Base-by-base conservation (phyloP, 2,329 filamentous ascomycete species). In the Ophiobolus disseminans region DNA sequence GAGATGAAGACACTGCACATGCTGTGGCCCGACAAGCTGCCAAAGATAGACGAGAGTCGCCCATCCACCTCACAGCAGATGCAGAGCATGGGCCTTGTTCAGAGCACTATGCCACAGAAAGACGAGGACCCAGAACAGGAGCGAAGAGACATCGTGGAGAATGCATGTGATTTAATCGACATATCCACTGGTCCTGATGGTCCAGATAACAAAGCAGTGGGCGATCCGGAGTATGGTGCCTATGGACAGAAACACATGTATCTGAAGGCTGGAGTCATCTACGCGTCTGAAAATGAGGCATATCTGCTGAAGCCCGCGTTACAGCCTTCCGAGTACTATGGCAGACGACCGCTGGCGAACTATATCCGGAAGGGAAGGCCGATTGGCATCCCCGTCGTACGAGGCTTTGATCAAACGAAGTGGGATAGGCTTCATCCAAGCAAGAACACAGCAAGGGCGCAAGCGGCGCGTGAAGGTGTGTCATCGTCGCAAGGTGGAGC, bases 1-100 rank as follows among this genome's bases (percentile, higher is more conserved):
- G 94, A 99, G 73, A 88, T 94, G 75, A 97, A 97, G 71, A 87
- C 97, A 6, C 84, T 90, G 0, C 86, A 96, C 72, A 85, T 80
- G 26, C 76, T 97, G 7, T 97, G 92, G 91, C 87, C 89, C 1
- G 82, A 84, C 37, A 79, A 82, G 80, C 82, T 40, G 76, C 86
- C 68, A 81, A 84, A 38, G 72, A 73, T 23, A 9, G 70, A 76
- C 8, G 72, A 76, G 75, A 63, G 77, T 76, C 73, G 62, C 58
- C 76, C 63, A 42, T 72, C 57, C 46, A 76, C 71, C 40, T 69
- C 67, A 54, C 73, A 55, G 46, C 65, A 66, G 45, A 56, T 65
- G 65, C 45, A 62, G 42, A 34, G 60, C n/a, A 55, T 58, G 1
- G 64, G 65, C 7, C 38, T 72, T 8, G 62, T 69, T 11, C 67